phyloP scores from a whole-genome alignment of 371 early-diverging fungal species.

The Scutellospora calospora region DNA sequence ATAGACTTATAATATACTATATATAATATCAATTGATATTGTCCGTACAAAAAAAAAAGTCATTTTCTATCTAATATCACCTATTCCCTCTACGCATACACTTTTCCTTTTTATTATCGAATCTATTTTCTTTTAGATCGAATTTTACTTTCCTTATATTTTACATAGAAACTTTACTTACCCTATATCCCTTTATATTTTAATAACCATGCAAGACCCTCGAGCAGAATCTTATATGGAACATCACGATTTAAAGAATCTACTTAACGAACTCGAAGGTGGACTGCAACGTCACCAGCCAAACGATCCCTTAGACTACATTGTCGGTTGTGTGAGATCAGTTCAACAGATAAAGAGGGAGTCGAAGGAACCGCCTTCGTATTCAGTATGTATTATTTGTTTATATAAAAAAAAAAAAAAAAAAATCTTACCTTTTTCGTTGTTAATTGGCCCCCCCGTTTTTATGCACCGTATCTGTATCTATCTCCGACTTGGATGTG shows the following conservation, averaged over 20 bases:
- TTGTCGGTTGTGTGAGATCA: slow-evolving; percentile 30
- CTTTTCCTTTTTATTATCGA: not conserved
- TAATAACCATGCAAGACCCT: slow-evolving; percentile 35
- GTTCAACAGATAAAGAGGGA: slow-evolving; percentile 43
- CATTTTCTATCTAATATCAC: not conserved
- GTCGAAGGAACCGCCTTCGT: slow-evolving; percentile 16
- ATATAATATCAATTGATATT: not conserved
- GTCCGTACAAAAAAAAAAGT: slow-evolving; percentile 11
- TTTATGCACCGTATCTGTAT: not conserved
- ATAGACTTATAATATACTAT: not conserved
- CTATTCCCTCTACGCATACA: not conserved
- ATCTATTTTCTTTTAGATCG: slow-evolving; percentile 21
- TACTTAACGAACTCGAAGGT: slow-evolving; percentile 41
- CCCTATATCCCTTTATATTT: not conserved
- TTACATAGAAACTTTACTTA: slow-evolving; percentile 17
- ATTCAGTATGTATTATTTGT: slow-evolving; percentile 34
- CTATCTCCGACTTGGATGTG: slow-evolving; percentile 8
- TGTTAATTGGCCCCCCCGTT: not conserved
- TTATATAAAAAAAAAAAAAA: slow-evolving; percentile 18
- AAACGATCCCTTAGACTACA: slow-evolving; percentile 25
- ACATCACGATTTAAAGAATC: slow-evolving; percentile 32
- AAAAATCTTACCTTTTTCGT: slow-evolving; percentile 35
- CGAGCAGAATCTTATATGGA: slow-evolving; percentile 18
- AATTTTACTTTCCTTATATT: not conserved
- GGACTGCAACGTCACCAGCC: slow-evolving; percentile 39